Base-by-base conservation (phyloP, 2,329 filamentous ascomycete genomes). In the Alternaria triticimaculans region DNA sequence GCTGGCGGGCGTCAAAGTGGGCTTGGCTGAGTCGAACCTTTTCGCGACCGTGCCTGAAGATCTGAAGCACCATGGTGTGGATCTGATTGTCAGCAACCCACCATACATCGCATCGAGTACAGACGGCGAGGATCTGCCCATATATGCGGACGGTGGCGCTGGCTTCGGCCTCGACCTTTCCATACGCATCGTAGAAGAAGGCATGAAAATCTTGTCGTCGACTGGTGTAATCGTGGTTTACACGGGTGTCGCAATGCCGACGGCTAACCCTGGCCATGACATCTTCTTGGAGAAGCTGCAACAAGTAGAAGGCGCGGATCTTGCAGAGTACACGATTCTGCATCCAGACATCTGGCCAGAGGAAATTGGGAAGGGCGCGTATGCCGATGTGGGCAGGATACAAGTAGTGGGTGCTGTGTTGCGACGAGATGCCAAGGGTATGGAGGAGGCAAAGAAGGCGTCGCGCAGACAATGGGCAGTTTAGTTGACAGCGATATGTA, bases 311-410 rank as follows among this genome's bases (percentile, higher is more conserved):
- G 65, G 48, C 7, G 56, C 55, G 4, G 61, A 68, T 10, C 15
- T 72, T 14, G 57, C 56, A 1, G 68, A 72, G 49, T 73, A 73
- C 58, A 66, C 63, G 10, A 67, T 73, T 20, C 43, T 73, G 14
- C 70, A 73, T 20, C 71, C 71, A 1, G 71, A 73, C 18, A 72
- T 73, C 65, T 71, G 71, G 71, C 55, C 71, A n/a, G 71, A 73
- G 51, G 71, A 73, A 28, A 72, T 71, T 28, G 71, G 68, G 9
- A 58, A 54, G 23, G 71, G 68, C 10, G 70, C 68, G 5, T 73
- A 73, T 37, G 66, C 70, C 7, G 68, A 72, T 14, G 67, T 72
- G 18, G 64, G 71, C n/a, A 70, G 71, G 53, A 73, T 73, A 65
- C 70, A 73, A 30, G 67, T 65, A 6, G 70, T 72, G 26, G 71